Conservation (phyloP, 108 stramenopile species). For the Fistulifera pelliculosa region DNA sequence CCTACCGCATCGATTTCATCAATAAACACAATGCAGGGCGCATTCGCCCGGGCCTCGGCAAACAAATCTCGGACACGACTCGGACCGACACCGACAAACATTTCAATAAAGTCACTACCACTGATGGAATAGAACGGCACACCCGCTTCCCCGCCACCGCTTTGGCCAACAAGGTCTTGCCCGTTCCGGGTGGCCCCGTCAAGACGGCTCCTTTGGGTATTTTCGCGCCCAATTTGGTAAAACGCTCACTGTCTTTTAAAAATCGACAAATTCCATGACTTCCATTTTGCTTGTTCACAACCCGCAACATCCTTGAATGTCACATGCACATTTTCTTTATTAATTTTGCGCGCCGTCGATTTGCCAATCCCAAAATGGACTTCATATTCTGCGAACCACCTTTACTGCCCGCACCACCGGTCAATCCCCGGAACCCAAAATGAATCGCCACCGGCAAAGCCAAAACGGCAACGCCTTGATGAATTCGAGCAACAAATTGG, state of each 20-base stretch:
- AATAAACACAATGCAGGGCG: constrained; percentile 98
- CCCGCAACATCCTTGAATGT: constrained; percentile 90
- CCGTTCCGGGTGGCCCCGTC: constrained; percentile 89
- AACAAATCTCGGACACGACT: constrained; percentile 93
- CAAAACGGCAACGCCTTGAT: constrained; percentile 67
- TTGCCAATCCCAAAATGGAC: constrained; percentile 77
- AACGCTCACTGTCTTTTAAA: constrained; percentile 72
- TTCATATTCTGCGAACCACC: constrained; percentile 69
- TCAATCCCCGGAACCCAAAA: constrained; percentile 73
- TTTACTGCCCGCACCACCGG: constrained; percentile 59
- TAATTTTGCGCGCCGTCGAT: constrained; percentile 59
- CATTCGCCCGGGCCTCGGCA: constrained; percentile 77
- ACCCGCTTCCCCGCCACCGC: constrained; percentile 97
- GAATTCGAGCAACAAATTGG: constrained; percentile 73
- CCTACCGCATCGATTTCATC: constrained; percentile 98
- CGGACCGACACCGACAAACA: constrained; percentile 94
- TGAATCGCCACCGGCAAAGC: constrained; percentile 71
- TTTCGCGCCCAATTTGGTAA: constrained; percentile 86
- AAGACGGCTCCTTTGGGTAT: constrained; percentile 92
- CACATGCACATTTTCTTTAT: constrained; percentile 62
- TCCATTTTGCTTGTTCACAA: constrained; percentile 94
- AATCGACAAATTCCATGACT: constrained; percentile 94
- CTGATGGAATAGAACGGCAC: constrained; percentile 88
- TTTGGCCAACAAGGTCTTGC: constrained; percentile 96
- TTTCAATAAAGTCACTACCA: constrained; percentile 87